Conservation (phyloP, 2,329 filamentous ascomycete genomes). For the Aspergillus niger region DNA sequence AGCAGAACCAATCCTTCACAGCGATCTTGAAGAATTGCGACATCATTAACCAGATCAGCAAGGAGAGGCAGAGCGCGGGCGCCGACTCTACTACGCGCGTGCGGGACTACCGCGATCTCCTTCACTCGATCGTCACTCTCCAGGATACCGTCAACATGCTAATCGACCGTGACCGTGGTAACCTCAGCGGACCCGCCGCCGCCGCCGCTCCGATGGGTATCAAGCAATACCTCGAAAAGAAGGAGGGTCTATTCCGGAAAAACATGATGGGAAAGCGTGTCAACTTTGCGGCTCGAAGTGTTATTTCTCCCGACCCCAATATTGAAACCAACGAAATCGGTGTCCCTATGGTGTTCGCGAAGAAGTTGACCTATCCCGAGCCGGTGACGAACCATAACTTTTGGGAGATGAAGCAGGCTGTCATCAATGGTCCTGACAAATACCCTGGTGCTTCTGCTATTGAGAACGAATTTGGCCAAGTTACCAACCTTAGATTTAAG, state of each 20-base stretch:
- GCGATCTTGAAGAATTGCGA: conserved; percentile 76
- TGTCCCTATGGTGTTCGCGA: conserved; percentile 96
- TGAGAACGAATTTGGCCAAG: conserved; percentile 91
- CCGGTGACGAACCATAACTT: conserved; percentile 98
- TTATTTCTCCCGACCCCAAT: conserved; percentile 97
- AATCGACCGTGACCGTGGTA: conserved; percentile 86
- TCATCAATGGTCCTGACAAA: conserved; percentile 89
- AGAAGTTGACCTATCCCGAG: conserved; percentile 93
- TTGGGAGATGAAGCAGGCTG: conserved; percentile 90
- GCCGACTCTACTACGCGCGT: conserved; percentile 50
- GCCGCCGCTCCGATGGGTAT: conserved; percentile 87
- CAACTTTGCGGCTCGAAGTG: conserved; percentile 94
- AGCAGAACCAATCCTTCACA: conserved; percentile 87
- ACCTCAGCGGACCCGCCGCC: conserved; percentile 74
- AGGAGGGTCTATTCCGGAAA: conserved; percentile 96
- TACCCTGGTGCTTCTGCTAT: conserved; percentile 95
- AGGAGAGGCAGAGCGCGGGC: conserved; percentile 62
- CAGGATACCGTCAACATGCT: conserved; percentile 92
- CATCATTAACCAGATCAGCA: conserved; percentile 71
- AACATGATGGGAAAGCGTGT: conserved; percentile 99
- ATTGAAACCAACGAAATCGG: conserved; percentile 99
- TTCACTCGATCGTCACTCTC: conserved; percentile 77
- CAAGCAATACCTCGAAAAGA: conserved; percentile 97
- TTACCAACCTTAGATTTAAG: conserved; percentile 84
- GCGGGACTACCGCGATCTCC: conserved; percentile 72